Conservation (phyloP, 495 filamentous ascomycete species). For the Xylaria castorea region DNA sequence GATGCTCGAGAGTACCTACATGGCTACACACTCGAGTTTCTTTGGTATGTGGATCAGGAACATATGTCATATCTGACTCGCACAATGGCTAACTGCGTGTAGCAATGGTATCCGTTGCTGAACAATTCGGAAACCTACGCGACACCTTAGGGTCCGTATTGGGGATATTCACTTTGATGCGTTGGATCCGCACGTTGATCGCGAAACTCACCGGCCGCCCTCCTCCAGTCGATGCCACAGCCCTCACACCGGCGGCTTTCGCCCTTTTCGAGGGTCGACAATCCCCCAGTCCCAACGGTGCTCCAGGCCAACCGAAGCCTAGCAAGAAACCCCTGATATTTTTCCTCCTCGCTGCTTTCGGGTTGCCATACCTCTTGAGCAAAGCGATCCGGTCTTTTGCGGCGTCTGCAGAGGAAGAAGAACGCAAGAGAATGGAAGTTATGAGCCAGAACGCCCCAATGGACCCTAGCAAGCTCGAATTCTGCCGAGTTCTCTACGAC, state of each 20-base stretch:
- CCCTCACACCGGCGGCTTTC: conserved; percentile 88
- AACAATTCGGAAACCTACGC: conserved; percentile 92
- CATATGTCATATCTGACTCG: not conserved
- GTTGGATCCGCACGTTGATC: conserved; percentile 88
- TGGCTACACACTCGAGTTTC: conserved; percentile 99
- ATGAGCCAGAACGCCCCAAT: conserved; percentile 57
- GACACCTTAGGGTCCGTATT: conserved; percentile 94
- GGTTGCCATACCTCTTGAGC: conserved; percentile 92
- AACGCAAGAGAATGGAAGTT: conserved; percentile 65
- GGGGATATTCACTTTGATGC: conserved; percentile 93
- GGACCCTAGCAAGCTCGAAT: conserved; percentile 89
- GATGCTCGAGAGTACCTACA: conserved; percentile 99
- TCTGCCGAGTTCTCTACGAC: conserved; percentile 93
- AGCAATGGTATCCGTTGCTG: conserved; percentile 98
- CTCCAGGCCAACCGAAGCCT: conserved; percentile 67
- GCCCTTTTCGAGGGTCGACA: conserved; percentile 80
- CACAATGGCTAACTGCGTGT: conserved; percentile 36
- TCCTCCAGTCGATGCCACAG: conserved; percentile 81
- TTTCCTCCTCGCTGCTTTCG: conserved; percentile 93
- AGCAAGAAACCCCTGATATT: conserved; percentile 95
- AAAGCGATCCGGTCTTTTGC: conserved; percentile 89
- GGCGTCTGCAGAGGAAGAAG: conserved; percentile 80
- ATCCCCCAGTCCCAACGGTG: conserved; percentile 45
- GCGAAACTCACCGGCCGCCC: conserved; percentile 95
- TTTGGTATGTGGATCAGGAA: conserved; percentile 72